phyloP scores from a whole-genome alignment of 2,329 filamentous ascomycete genomes.

The Fusarium euwallaceae region DNA sequence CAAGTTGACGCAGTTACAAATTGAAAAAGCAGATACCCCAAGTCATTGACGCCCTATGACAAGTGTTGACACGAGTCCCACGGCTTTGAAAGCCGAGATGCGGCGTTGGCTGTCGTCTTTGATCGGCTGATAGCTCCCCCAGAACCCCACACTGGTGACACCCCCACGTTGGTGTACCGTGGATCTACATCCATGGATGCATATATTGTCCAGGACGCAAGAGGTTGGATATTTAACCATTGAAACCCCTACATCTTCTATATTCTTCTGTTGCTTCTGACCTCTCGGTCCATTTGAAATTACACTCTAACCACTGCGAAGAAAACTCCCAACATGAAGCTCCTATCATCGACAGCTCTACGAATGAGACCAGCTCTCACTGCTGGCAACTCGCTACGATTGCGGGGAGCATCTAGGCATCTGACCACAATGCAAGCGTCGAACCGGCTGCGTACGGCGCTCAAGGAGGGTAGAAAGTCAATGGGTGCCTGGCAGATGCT shows the following conservation, averaged over 20 bases:
- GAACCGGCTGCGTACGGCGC: constrained; percentile 64
- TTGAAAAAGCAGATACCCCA: constrained; percentile 44
- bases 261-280: not conserved
- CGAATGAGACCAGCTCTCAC: constrained; percentile 32
- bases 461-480: constrained; percentile 62
- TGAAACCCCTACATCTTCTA: not conserved
- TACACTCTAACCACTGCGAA: constrained; percentile 2
- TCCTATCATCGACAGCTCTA: constrained; percentile 25
- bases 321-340: constrained; percentile 28
- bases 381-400: constrained; percentile 16
- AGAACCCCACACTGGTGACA: constrained; percentile 15
- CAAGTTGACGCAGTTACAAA: constrained; percentile 39
- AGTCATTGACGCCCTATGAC: constrained; percentile 23
- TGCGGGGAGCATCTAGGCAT: constrained; percentile 19
- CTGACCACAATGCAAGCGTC: constrained; percentile 56
- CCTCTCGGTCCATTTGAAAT: not conserved
- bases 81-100: constrained; percentile 19
- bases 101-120: constrained; percentile 12
- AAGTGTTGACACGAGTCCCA: constrained; percentile 14
- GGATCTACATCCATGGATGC: not conserved
- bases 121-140: constrained; percentile 28
- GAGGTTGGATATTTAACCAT: not conserved
- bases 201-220: not conserved
- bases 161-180: constrained; percentile 36
- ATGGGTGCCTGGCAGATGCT: constrained; percentile 75